Evolutionary conservation across 345 rosid species (phyloP), one percentile per base, ranked within the genome.

Genomic region (Kandelia obovata): DNA sequence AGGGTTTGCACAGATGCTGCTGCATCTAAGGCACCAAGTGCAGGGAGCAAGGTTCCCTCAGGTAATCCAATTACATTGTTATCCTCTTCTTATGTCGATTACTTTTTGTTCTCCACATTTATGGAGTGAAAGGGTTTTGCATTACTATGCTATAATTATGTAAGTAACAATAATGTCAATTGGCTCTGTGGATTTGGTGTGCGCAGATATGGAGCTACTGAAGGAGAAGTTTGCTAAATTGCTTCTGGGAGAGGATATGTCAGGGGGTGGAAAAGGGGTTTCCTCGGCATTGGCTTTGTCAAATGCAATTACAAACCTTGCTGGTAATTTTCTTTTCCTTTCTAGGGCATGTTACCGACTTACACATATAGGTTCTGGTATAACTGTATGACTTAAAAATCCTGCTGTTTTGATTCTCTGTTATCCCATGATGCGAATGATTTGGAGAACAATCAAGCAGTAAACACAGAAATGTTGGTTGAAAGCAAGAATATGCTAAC

Each of bases 171-270:
- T 15, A 43, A 56, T 56, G 59, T 10, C 16, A 56, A 19, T 26
- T 26, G 49, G 19, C 19, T 43, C 16, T 43, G 49, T 13, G 19
- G 56, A n/a, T 26, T 34, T 37, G 52, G 1, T 7, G 10, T 34
- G 60, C 59, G 66, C 80, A 88, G 93, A 83, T 23, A 68, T 77
- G 80, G 91, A 88, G 20, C 16, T 75, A 75, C 85, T 88, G 88
- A 86, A 85, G 87, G 94, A 86, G 51, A 86, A 70, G 77, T 88
- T 88, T 73, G 73, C 85, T 1, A 88, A 86, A 82, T 61, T 88
- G 83, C 87, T 88, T 35, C 53, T 88, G 68, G 94, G 91, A 30
- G 94, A 88, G 79, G 94, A 88, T 46, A 88, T 88, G 94, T 88
- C 94, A 6, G 94, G 94, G 3, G 91, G 91, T 11, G 94, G 94